Percentiles rank a stretch among this genome's conserved stretches.
phyloP scores from a whole-genome alignment of 345 rosid genomes.

The Dimocarpus longan region DNA sequence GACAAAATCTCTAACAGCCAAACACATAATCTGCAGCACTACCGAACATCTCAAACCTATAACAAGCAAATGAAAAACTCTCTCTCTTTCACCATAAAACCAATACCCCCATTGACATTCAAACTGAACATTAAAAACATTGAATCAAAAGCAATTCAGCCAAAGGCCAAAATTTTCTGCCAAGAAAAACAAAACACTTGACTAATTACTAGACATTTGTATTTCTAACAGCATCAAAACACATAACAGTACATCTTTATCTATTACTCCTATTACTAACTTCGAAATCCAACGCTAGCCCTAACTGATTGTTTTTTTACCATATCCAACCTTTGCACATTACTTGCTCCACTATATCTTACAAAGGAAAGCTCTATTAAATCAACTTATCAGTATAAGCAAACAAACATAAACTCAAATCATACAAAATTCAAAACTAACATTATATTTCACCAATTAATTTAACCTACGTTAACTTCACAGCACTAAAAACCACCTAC shows the following conservation, averaged over 20 bases:
- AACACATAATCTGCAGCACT: not conserved
- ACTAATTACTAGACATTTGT: slow-evolving; percentile 2
- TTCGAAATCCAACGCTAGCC: not conserved
- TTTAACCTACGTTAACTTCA: not conserved
- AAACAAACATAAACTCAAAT: not conserved
- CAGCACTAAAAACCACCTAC: not conserved
- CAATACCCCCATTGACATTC: not conserved
- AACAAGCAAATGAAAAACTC: not conserved
- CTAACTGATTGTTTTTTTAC: not conserved
- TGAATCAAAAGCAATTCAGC: not conserved
- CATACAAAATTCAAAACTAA: not conserved
- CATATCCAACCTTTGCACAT: not conserved
- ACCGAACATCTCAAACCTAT: not conserved
- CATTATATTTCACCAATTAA: not conserved
- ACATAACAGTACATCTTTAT: not conserved
- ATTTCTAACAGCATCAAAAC: not conserved
- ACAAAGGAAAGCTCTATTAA: not conserved
- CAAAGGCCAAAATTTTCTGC: not conserved
- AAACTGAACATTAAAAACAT: not conserved
- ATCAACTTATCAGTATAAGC: not conserved
- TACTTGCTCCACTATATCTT: not conserved
- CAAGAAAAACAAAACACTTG: not conserved
- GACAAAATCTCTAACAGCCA: not conserved
- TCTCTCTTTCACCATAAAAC: not conserved
- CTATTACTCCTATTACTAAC: not conserved